phyloP scores from a whole-genome alignment of 805 yeast species.

The Starmerella roubikii region DNA sequence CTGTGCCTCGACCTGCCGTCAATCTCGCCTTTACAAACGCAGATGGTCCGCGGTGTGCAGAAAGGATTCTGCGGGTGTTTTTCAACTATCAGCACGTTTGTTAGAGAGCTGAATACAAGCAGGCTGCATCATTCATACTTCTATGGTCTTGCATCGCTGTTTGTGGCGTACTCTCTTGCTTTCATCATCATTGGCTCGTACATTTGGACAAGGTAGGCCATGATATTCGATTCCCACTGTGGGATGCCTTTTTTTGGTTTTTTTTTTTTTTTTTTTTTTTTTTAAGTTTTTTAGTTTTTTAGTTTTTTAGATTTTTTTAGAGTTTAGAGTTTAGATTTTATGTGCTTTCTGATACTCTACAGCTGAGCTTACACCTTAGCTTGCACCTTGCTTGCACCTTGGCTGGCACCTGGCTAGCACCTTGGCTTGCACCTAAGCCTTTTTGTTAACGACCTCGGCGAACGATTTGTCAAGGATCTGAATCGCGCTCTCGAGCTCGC shows the following conservation, averaged over 20 bases:
- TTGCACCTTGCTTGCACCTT: too few relatives aligned
- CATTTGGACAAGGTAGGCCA: conserved; percentile 39
- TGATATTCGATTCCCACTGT: not conserved
- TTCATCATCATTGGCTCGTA: conserved; percentile 58
- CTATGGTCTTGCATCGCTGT: conserved; percentile 41
- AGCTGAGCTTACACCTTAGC: too few relatives aligned
- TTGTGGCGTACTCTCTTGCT: conserved; percentile 35
- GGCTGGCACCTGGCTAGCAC: too few relatives aligned
- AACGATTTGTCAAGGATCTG: too few relatives aligned
- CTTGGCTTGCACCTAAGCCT: too few relatives aligned
- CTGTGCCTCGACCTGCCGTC: conserved; percentile 35
- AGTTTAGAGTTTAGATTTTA: too few relatives aligned
- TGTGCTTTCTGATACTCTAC: not conserved
- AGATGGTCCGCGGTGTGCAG: conserved; percentile 37
- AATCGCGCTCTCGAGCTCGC: too few relatives aligned
- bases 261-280: not conserved
- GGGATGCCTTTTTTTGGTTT: not conserved
- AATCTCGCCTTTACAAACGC: conserved; percentile 27
- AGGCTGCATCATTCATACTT: conserved; percentile 29
- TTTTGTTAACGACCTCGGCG: too few relatives aligned
- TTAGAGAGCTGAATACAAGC: conserved; percentile 44
- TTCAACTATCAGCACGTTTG: conserved; percentile 67
- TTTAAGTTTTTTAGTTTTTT: not conserved
- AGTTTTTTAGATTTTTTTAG: not conserved
- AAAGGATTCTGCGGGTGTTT: conserved; percentile 61